phyloP scores from a whole-genome alignment of 2,329 filamentous ascomycete genomes.

The Trichoderma sp. region DNA sequence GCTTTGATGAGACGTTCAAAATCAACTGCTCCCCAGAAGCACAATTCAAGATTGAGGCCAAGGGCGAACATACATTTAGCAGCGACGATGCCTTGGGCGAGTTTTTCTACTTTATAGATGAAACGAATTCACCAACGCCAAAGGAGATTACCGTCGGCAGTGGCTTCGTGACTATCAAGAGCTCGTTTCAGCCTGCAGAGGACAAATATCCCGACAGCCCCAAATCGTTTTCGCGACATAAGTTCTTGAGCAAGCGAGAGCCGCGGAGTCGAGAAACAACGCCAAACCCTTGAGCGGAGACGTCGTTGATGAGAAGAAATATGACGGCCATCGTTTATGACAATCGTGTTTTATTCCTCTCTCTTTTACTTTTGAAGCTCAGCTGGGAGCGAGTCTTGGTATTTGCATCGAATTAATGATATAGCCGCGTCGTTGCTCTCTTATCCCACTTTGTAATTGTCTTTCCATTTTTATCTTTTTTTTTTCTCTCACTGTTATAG shows the following conservation, averaged over 20 bases:
- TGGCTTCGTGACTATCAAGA: slow-evolving; percentile 73
- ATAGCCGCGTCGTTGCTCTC: slow-evolving; percentile 1
- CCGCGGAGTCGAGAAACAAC: slow-evolving; percentile 48
- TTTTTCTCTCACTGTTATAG: background rate
- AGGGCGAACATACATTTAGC: slow-evolving; percentile 82
- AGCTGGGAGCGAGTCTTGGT: background rate
- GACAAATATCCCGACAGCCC: slow-evolving; percentile 49
- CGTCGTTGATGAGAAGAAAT: background rate
- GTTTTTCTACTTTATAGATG: slow-evolving; percentile 86
- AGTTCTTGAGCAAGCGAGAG: slow-evolving; percentile 58
- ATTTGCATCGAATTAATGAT: background rate
- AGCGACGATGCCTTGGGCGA: slow-evolving; percentile 84
- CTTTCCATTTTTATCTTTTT: background rate
- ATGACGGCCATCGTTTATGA: background rate
- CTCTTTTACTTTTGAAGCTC: slow-evolving; percentile 3
- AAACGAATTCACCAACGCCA: slow-evolving; percentile 66
- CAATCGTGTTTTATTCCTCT: background rate
- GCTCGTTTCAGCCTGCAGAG: slow-evolving; percentile 64
- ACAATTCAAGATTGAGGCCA: slow-evolving; percentile 83
- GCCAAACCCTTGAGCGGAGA: slow-evolving; percentile 36
- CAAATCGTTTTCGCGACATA: slow-evolving; percentile 50
- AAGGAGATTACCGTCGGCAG: slow-evolving; percentile 74
- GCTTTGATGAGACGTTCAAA: slow-evolving; percentile 79
- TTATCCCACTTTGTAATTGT: background rate
- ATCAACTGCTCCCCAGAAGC: slow-evolving; percentile 76